Evolutionary conservation across 2,329 filamentous ascomycete species (phyloP), one percentile per base, ranked within the genome.

Genomic region (Colletotrichum somersetense): DNA sequence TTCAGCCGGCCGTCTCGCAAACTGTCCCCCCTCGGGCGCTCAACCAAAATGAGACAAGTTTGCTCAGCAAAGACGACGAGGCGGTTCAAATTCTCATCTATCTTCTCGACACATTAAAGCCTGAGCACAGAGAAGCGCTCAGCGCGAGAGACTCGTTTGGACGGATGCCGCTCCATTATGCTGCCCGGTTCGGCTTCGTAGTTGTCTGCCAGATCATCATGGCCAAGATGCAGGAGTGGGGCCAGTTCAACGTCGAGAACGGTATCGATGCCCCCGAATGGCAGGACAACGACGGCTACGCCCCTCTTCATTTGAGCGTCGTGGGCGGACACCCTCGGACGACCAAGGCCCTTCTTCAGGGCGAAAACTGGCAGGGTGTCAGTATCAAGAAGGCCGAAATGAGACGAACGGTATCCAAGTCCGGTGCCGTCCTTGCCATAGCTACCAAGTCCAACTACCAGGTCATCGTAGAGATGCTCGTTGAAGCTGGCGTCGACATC

Each of bases 251-350:
- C 77, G 91, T 95, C 38, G 89, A 91, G 46, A 87, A 94, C 74
- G 95, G 95, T 12, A 97, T 99, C 62, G 96, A 98, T 79, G 93
- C 93, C 0, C 87, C 90, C 0, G 87, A 91, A 73, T 98, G 96
- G 96, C 96, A 98, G 81, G 96, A 99, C 79, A 89, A 91, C 26
- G 96, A 98, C 77, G 96, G 96, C 23, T 94, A 92, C 80, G 94
- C 95, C 12, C 96, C 96, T 0, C 85, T 99, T 53, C 96, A 99
- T 83, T 88, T 99, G 56, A 94, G 93, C 77, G 96, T 98, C 35
- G 93, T 97, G 59, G 95, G 94, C 53, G 96, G 96, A 0, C 96
- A 99, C 80, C 91, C 93, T 3, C 84, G 95, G 63, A 97, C 96
- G 0, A 98, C 95, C 0, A 89, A 93, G 75, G 89, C 91, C 20